These are phyloP conservation scores for Beauveria sp. DNA, from an alignment of 2,329 filamentous ascomycete species.

Conservation along the genomic window DNA sequence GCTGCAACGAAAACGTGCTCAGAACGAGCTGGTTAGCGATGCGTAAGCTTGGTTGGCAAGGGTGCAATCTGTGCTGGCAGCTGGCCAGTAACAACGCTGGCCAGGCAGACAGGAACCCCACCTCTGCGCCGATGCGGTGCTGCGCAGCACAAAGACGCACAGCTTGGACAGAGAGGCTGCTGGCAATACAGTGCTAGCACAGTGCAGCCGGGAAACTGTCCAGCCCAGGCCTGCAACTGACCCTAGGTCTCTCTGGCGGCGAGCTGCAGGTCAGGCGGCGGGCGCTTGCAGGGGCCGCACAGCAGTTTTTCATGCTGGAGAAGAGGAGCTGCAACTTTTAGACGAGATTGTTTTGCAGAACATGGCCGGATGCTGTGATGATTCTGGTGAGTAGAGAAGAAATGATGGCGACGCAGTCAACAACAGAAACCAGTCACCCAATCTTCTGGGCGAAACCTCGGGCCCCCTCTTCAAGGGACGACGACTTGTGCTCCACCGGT, in stretches of 20 bases:
- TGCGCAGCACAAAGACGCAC: neutral
- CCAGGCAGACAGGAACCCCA: neutral
- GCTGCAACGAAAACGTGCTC: neutral
- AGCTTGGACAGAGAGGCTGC: neutral
- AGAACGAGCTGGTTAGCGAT: neutral
- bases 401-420: too few relatives aligned
- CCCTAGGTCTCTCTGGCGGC: neutral
- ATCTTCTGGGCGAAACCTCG: too few relatives aligned
- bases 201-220: neutral
- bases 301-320: neutral
- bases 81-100: neutral
- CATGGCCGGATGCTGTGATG: too few relatives aligned
- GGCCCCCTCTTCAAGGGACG: too few relatives aligned
- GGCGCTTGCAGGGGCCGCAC: neutral
- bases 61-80: neutral
- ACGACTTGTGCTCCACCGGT: neutral
- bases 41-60: neutral
- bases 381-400: too few relatives aligned
- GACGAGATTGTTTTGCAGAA: neutral
- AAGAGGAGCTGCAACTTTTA: neutral
- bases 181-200: neutral
- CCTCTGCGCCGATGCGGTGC: neutral
- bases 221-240: neutral
- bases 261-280: slow-evolving; percentile 2
- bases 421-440: too few relatives aligned